A percentile compares a stretch with the other conserved stretches of the same genome.
Evolutionary conservation across 2,329 filamentous ascomycete genomes (phyloP).

Genomic region (Sordariomycetes sp.): DNA sequence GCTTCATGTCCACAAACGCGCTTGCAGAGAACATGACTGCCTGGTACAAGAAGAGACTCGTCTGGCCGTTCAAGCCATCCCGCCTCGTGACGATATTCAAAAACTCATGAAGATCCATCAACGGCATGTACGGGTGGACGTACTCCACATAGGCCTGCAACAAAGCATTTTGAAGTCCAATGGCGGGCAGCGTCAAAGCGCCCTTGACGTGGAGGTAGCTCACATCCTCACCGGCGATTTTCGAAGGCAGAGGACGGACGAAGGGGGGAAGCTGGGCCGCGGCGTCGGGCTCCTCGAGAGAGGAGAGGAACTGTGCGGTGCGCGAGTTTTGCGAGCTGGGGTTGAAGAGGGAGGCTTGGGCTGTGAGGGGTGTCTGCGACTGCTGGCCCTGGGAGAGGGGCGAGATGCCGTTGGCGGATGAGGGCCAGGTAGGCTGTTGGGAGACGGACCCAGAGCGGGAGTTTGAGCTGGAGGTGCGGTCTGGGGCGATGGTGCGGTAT

Average conservation of each 20-base stretch:
- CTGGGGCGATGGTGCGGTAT: background rate
- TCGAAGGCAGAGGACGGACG: conserved; percentile 68
- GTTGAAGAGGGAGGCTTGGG: conserved; percentile 22
- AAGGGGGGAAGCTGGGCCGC: conserved; percentile 51
- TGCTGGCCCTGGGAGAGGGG: background rate
- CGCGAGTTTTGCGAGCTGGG: conserved; percentile 26
- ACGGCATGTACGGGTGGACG: conserved; percentile 89
- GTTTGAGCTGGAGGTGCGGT: background rate
- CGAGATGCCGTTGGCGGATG: background rate
- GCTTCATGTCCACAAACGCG: conserved; percentile 75
- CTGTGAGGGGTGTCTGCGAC: conserved; percentile 8
- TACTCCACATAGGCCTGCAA: conserved; percentile 79
- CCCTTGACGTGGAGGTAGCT: conserved; percentile 78
- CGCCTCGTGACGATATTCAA: conserved; percentile 50
- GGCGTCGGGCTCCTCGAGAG: conserved; percentile 38
- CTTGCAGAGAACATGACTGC: conserved; percentile 91
- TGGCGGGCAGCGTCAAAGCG: conserved; percentile 66
- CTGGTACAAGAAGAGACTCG: conserved; percentile 84
- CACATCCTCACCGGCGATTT: conserved; percentile 73
- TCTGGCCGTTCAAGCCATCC: conserved; percentile 60
- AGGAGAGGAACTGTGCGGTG: conserved; percentile 32
- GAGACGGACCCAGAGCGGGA: background rate
- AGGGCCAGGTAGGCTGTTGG: background rate
- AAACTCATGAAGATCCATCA: conserved; percentile 61
- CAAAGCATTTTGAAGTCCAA: conserved; percentile 67